A percentile compares a stretch with the other conserved stretches of the same genome.
These are phyloP conservation scores for Poronia punctata DNA, from an alignment of 495 filamentous ascomycete genomes.

Conservation along the genomic window DNA sequence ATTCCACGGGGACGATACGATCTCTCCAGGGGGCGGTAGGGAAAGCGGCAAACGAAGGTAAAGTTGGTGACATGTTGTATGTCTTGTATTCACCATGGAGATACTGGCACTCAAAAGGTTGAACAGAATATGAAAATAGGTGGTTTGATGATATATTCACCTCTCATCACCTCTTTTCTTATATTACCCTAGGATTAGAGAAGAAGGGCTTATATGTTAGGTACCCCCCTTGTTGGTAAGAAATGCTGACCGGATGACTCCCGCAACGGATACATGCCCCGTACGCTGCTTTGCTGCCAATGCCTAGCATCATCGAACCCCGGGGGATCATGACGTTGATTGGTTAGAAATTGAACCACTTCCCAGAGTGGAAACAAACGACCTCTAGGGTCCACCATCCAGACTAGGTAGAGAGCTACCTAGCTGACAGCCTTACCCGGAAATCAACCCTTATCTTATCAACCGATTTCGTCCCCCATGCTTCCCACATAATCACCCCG, in stretches of 20 bases:
- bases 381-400: too few species aligned
- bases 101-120: neutral
- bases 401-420: neutral
- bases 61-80: slow-evolving; percentile 12
- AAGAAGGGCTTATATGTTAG: neutral
- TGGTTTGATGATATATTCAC: too few species aligned
- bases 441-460: slow-evolving; percentile 12
- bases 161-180: too few species aligned
- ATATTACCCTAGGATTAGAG: neutral
- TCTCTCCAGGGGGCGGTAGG: slow-evolving; percentile 62
- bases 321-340: neutral
- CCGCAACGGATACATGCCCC: neutral
- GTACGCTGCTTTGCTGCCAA: neutral
- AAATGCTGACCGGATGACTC: slow-evolving; percentile 7
- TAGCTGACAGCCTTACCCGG: too few species aligned
- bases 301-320: too few species aligned
- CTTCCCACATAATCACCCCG: too few species aligned
- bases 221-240: slow-evolving; percentile 2
- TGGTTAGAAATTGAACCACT: neutral
- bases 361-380: too few species aligned
- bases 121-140: too few species aligned
- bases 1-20: slow-evolving; percentile 60
- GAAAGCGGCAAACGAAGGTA: slow-evolving; percentile 69
- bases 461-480: slow-evolving; percentile 1
- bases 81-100: neutral